phyloP scores from a whole-genome alignment of 345 rosid genomes.

The Gossypium raimondii region DNA sequence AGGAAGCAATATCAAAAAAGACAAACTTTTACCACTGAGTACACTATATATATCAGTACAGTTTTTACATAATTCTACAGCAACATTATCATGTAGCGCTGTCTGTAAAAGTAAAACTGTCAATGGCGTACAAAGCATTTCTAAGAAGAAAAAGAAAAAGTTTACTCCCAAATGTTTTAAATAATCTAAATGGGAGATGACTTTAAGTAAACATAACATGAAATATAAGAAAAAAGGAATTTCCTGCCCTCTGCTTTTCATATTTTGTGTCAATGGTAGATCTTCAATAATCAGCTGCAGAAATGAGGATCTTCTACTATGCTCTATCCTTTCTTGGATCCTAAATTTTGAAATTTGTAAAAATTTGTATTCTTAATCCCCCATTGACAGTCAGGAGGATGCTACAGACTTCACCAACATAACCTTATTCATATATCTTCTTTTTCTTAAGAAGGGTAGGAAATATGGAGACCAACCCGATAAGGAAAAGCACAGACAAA shows the following conservation, averaged over 20 bases:
- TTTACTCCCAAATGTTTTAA: conserved; percentile 20
- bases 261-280: background rate
- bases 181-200: conserved; percentile 32
- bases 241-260: background rate
- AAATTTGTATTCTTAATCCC: conserved; percentile 18
- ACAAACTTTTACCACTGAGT: background rate
- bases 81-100: background rate
- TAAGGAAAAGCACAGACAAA: conserved; percentile 64
- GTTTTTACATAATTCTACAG: conserved; percentile 17
- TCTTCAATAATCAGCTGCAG: background rate
- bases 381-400: background rate
- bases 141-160: background rate
- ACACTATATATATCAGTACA: conserved; percentile 7
- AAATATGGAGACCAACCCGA: conserved; percentile 56
- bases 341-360: conserved; percentile 16
- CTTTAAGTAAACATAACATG: conserved; percentile 10
- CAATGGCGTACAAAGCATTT: conserved; percentile 1
- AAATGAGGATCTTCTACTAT: background rate
- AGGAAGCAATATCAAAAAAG: background rate
- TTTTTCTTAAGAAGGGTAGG: conserved; percentile 76
- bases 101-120: background rate
- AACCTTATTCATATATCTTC: conserved; percentile 54
- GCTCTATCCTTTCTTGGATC: conserved; percentile 2
- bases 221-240: background rate
- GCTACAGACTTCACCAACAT: conserved; percentile 1